Percentiles rank a stretch among this genome's conserved stretches.
Conservation (phyloP, 352 stramenopile genomes). For the Pythium phragmiticola region DNA sequence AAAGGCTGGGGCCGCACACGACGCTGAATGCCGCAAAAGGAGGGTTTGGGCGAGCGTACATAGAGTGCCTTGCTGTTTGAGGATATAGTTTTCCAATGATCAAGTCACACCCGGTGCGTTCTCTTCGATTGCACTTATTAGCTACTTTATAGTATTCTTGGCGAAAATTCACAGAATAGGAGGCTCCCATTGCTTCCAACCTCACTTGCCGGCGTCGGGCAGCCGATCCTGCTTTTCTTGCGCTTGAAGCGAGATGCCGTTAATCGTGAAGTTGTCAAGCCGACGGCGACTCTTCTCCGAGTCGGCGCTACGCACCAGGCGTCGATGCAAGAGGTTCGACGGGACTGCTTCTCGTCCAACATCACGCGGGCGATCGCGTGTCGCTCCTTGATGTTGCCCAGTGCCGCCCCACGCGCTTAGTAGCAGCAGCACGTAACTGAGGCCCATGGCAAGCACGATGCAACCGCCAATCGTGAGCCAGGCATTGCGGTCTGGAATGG, state of each 20-base stretch:
- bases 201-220: too few species aligned
- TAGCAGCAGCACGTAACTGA: neutral
- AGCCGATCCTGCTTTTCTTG: too few species aligned
- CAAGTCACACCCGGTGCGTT: neutral
- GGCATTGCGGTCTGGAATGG: constrained; percentile 9
- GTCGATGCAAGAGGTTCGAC: constrained; percentile 6
- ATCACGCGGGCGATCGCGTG: constrained; percentile 20
- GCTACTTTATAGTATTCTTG: too few species aligned
- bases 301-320: neutral
- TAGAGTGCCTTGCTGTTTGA: neutral
- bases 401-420: neutral
- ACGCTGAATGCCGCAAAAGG: constrained; percentile 29
- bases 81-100: neutral
- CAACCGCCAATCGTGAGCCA: constrained; percentile 17
- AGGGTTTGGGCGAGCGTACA: neutral
- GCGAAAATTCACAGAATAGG: too few species aligned
- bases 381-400: constrained; percentile 4
- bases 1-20: constrained; percentile 71
- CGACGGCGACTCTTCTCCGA: neutral
- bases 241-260: too few species aligned
- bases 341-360: constrained; percentile 20
- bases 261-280: too few species aligned
- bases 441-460: neutral
- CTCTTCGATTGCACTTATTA: too few species aligned
- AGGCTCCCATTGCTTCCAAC: too few species aligned